Evolutionary conservation across 2,329 filamentous ascomycete genomes (phyloP).

Genomic region (Bipolaris cookei): DNA sequence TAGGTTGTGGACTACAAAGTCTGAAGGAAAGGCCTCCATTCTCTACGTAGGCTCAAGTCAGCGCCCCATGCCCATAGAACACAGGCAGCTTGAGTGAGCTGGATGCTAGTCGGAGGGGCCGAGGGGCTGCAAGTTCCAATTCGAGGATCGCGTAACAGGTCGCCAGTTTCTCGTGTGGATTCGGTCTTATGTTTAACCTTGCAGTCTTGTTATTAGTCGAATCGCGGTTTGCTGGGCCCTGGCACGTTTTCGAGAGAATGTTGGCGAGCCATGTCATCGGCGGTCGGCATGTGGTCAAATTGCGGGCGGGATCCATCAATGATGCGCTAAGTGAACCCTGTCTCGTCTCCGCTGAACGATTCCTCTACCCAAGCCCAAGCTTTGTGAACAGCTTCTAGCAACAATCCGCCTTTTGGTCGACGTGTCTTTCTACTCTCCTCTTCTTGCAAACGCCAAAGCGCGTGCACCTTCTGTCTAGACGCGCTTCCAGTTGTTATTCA

Average conservation of each 20-base stretch:
- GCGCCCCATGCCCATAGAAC: conserved; percentile 34
- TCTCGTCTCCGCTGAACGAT: conserved; percentile 6
- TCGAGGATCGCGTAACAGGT: conserved; percentile 4
- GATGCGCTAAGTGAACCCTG: conserved; percentile 14
- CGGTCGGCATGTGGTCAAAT: conserved; percentile 7
- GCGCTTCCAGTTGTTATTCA: conserved; percentile 1
- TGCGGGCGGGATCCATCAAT: conserved; percentile 1
- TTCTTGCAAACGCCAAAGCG: background rate
- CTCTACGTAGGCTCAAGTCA: conserved; percentile 28
- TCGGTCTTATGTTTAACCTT: background rate
- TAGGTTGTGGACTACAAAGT: conserved; percentile 85
- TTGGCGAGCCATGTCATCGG: conserved; percentile 12
- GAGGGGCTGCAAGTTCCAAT: conserved; percentile 14
- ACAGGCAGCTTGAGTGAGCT: conserved; percentile 13
- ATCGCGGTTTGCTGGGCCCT: conserved; percentile 7
- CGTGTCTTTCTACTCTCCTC: conserved; percentile 1
- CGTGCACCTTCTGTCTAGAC: background rate
- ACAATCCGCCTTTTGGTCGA: conserved; percentile 1
- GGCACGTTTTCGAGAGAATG: conserved; percentile 5
- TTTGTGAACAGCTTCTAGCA: conserved; percentile 6
- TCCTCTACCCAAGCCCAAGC: conserved; percentile 12
- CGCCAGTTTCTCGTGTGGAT: background rate
- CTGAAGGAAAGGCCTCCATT: conserved; percentile 81
- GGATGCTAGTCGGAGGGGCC: conserved; percentile 3
- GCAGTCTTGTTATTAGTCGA: background rate